These are phyloP conservation scores for Hypholoma fasciculare DNA, from an alignment of 768 basidiomycete species.

Conservation along the genomic window DNA sequence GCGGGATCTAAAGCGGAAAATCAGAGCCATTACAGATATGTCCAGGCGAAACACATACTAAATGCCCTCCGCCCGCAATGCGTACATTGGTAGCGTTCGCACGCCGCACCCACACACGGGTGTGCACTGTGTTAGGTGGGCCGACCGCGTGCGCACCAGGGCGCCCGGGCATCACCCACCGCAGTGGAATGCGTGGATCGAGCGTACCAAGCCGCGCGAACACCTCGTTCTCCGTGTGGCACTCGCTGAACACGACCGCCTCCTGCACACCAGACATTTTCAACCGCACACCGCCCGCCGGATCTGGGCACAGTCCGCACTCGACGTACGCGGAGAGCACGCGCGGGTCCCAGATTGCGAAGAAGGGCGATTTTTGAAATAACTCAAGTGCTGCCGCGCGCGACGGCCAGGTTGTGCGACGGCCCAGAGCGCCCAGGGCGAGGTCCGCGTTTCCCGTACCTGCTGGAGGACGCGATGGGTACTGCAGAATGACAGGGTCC, in stretches of 20 bases:
- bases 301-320: conserved; percentile 42
- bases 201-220: conserved; percentile 43
- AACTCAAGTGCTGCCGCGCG: conserved; percentile 60
- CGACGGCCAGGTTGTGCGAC: conserved; percentile 66
- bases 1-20: conserved; percentile 32
- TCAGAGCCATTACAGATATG: not conserved
- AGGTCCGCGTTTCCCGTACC: conserved; percentile 19
- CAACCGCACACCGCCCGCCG: conserved; percentile 38
- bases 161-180: conserved; percentile 56
- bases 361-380: conserved; percentile 63
- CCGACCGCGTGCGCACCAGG: conserved; percentile 38
- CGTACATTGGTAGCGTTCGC: conserved; percentile 41
- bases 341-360: conserved; percentile 65
- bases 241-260: conserved; percentile 58
- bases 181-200: conserved; percentile 49
- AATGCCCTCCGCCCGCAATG: conserved; percentile 41
- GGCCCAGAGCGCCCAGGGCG: conserved; percentile 47
- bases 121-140: conserved; percentile 30
- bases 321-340: conserved; percentile 63
- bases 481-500: conserved; percentile 69
- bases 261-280: conserved; percentile 72
- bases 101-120: conserved; percentile 45
- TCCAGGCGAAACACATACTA: conserved; percentile 30
- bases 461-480: not conserved
- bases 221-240: conserved; percentile 38